A percentile compares a stretch with the other conserved stretches of the same genome.
These are phyloP conservation scores for Tripterygium wilfordii DNA, from an alignment of 177 flowering plant genomes.

Conservation along the genomic window DNA sequence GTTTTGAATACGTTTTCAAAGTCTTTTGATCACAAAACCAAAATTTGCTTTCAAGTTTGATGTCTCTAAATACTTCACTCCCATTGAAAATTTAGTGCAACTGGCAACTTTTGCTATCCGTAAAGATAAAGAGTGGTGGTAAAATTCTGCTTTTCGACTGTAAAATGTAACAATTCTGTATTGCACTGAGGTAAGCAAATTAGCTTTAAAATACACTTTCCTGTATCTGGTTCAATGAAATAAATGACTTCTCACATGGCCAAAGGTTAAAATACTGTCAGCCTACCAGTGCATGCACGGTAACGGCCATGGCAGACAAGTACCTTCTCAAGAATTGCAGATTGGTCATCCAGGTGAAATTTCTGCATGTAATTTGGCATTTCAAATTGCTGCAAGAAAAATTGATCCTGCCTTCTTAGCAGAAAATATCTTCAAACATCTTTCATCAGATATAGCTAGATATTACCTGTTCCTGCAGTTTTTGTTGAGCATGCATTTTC, in stretches of 20 bases:
- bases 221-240: not conserved
- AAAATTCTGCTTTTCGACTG: too few species aligned
- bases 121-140: too few species aligned
- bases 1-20: slow-evolving; percentile 63
- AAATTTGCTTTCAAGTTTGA: not conserved
- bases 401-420: too few species aligned
- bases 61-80: too few species aligned
- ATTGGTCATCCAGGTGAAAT: slow-evolving; percentile 67
- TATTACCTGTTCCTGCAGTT: slow-evolving; percentile 68
- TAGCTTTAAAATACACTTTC: too few species aligned
- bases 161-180: too few species aligned
- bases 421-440: not conserved
- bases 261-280: too few species aligned
- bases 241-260: too few species aligned
- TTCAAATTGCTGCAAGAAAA: slow-evolving; percentile 71
- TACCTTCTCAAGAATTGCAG: slow-evolving; percentile 75
- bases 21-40: slow-evolving; percentile 29
- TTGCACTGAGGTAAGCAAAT: too few species aligned
- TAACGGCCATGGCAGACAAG: slow-evolving; percentile 1
- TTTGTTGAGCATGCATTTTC: slow-evolving; percentile 45
- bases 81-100: too few species aligned
- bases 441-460: not conserved
- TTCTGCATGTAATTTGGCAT: slow-evolving; percentile 82
- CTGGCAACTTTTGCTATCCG: too few species aligned
- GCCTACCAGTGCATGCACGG: too few species aligned